These are phyloP conservation scores for Borovskyia barvae DNA, from an alignment of 208 protist species.

Conservation along the genomic window DNA sequence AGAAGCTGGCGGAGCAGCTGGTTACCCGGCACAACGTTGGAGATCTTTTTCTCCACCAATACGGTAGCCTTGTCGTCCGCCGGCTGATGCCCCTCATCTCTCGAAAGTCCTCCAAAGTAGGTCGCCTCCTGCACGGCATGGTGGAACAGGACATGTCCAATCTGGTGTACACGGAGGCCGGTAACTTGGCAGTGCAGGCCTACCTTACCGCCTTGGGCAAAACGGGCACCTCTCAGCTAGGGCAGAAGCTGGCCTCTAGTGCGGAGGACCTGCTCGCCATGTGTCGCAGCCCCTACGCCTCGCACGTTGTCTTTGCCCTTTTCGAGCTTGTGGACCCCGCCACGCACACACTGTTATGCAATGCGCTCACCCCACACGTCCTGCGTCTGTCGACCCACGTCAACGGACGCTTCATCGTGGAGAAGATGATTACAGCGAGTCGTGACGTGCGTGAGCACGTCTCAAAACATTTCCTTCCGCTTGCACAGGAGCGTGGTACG, in stretches of 20 bases:
- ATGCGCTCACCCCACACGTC: conserved; percentile 58
- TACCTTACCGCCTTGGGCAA: conserved; percentile 61
- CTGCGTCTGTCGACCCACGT: conserved; percentile 62
- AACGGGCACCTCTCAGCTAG: conserved; percentile 43
- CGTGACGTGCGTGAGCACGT: conserved; percentile 82
- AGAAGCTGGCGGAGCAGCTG: conserved; percentile 53
- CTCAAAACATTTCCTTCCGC: conserved; percentile 55
- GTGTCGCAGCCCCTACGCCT: conserved; percentile 62
- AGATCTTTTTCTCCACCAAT: conserved; percentile 50
- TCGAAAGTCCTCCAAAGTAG: conserved; percentile 55
- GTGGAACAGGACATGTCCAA: conserved; percentile 53
- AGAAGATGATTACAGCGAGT: conserved; percentile 70
- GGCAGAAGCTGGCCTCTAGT: conserved; percentile 54
- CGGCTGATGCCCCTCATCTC: conserved; percentile 70
- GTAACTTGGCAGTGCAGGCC: conserved; percentile 79
- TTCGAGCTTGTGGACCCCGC: conserved; percentile 69
- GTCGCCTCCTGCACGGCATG: conserved; percentile 47
- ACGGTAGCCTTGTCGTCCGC: conserved; percentile 77
- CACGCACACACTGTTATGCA: conserved; percentile 68
- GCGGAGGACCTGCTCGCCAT: conserved; percentile 58
- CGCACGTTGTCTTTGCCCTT: conserved; percentile 78
- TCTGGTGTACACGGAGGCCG: conserved; percentile 68
- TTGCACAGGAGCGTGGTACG: conserved; percentile 69
- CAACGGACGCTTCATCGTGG: conserved; percentile 87
- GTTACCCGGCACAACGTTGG: conserved; percentile 44